Conservation (phyloP, 257 asterid species). For the Scutellaria barbata region DNA sequence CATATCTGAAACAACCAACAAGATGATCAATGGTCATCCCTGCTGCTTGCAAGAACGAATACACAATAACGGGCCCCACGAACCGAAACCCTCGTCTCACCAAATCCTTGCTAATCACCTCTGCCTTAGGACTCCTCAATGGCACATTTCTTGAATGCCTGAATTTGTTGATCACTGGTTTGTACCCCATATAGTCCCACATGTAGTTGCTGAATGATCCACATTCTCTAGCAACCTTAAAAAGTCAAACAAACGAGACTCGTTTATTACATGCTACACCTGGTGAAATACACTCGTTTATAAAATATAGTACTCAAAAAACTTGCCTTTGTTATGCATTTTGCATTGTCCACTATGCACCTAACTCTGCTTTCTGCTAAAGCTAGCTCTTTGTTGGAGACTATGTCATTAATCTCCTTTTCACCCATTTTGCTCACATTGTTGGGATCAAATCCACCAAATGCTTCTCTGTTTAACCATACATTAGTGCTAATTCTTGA, state of each 20-base stretch:
- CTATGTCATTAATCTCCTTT: slow-evolving; percentile 59
- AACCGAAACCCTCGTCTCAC: slow-evolving; percentile 77
- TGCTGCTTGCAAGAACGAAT: slow-evolving; percentile 89
- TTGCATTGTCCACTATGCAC: slow-evolving; percentile 90
- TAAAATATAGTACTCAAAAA: not conserved
- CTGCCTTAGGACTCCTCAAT: slow-evolving; percentile 83
- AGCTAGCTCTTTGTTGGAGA: slow-evolving; percentile 58
- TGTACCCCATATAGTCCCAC: slow-evolving; percentile 81
- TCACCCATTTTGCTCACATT: slow-evolving; percentile 80
- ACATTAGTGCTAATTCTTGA: not conserved
- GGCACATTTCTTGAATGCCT: slow-evolving; percentile 80
- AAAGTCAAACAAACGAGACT: not conserved
- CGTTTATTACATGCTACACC: not conserved
- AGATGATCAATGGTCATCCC: slow-evolving; percentile 90
- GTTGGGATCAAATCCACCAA: slow-evolving; percentile 70
- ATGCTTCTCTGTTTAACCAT: slow-evolving; percentile 54
- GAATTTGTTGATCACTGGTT: slow-evolving; percentile 77
- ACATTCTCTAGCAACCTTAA: slow-evolving; percentile 67
- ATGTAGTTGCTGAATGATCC: slow-evolving; percentile 85
- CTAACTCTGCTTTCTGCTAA: slow-evolving; percentile 74
- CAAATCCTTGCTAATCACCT: slow-evolving; percentile 81
- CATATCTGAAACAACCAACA: slow-evolving; percentile 72
- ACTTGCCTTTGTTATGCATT: slow-evolving; percentile 78
- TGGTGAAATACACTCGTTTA: not conserved
- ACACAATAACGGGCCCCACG: slow-evolving; percentile 89